These are phyloP conservation scores for Alternaria rosae DNA, from an alignment of 2,329 filamentous ascomycete species.

Conservation along the genomic window DNA sequence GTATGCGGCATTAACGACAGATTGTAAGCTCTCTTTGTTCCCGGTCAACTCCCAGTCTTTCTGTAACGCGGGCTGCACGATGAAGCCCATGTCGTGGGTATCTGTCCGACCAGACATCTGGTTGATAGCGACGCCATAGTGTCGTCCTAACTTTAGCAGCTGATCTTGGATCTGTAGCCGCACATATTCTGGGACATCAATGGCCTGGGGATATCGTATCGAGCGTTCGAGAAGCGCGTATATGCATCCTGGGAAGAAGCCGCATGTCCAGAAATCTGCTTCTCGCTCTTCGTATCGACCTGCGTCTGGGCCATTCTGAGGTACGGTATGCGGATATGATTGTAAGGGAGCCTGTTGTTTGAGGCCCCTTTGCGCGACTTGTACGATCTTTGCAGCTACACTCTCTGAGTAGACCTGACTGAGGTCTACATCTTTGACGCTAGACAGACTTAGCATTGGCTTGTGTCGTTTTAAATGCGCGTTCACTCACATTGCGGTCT, in stretches of 20 bases:
- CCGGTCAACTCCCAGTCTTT: conserved; percentile 59
- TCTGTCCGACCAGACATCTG: conserved; percentile 53
- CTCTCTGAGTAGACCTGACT: conserved; percentile 41
- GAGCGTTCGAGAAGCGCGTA: conserved; percentile 44
- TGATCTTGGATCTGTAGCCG: conserved; percentile 32
- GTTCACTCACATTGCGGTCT: conserved; percentile 15
- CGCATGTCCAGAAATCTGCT: conserved; percentile 48
- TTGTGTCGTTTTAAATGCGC: not conserved
- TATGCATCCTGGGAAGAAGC: conserved; percentile 47
- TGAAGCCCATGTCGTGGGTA: conserved; percentile 65
- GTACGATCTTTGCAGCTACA: conserved; percentile 40
- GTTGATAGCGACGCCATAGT: conserved; percentile 44
- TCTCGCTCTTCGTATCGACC: conserved; percentile 46
- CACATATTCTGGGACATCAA: conserved; percentile 27
- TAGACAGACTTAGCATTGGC: not conserved
- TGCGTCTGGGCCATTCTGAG: conserved; percentile 32
- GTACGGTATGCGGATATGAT: conserved; percentile 45
- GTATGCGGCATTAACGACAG: conserved; percentile 55
- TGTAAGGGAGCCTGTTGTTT: conserved; percentile 39
- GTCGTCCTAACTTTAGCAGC: conserved; percentile 36
- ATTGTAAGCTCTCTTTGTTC: conserved; percentile 49
- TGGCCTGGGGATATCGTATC: conserved; percentile 37
- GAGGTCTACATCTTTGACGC: conserved; percentile 38
- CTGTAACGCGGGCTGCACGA: conserved; percentile 58
- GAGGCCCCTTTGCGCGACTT: conserved; percentile 41